Evolutionary conservation across 306 rosid genomes (phyloP).

Genomic region (Ziziphus jujuba): DNA sequence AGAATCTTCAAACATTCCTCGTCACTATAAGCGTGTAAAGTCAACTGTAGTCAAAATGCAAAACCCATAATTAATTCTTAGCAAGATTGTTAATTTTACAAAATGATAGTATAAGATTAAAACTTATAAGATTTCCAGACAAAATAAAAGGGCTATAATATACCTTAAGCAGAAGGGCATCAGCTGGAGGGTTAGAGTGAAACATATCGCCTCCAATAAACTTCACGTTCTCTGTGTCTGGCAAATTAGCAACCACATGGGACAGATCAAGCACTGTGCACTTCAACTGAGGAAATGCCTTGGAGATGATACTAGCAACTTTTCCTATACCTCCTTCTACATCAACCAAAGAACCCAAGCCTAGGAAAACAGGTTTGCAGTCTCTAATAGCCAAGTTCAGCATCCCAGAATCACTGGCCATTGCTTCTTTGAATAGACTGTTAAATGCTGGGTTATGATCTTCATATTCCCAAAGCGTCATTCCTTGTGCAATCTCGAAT

Average conservation of each 20-base stretch:
- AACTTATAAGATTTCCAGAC: too few relatives aligned
- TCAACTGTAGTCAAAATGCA: constrained; percentile 30
- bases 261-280: constrained; percentile 54
- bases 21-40: constrained; percentile 40
- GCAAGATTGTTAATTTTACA: neutral
- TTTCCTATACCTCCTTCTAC: constrained; percentile 50
- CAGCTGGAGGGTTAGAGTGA: constrained; percentile 42
- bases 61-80: too few relatives aligned
- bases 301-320: constrained; percentile 28
- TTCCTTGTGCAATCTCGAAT: too few relatives aligned
- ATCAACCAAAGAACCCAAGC: constrained; percentile 34
- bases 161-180: constrained; percentile 54
- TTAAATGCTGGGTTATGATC: too few relatives aligned
- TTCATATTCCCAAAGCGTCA: too few relatives aligned
- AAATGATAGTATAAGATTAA: neutral
- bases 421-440: too few relatives aligned
- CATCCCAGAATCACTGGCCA: constrained; percentile 45
- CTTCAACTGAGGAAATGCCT: constrained; percentile 46
- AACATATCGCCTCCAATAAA: constrained; percentile 58
- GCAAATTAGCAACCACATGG: constrained; percentile 38
- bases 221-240: constrained; percentile 27
- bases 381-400: constrained; percentile 38
- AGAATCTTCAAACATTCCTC: constrained; percentile 43
- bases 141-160: too few relatives aligned
- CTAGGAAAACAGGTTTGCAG: constrained; percentile 41